These are phyloP conservation scores for Ustulina deusta DNA, from an alignment of 2,329 filamentous ascomycete genomes.

Conservation along the genomic window DNA sequence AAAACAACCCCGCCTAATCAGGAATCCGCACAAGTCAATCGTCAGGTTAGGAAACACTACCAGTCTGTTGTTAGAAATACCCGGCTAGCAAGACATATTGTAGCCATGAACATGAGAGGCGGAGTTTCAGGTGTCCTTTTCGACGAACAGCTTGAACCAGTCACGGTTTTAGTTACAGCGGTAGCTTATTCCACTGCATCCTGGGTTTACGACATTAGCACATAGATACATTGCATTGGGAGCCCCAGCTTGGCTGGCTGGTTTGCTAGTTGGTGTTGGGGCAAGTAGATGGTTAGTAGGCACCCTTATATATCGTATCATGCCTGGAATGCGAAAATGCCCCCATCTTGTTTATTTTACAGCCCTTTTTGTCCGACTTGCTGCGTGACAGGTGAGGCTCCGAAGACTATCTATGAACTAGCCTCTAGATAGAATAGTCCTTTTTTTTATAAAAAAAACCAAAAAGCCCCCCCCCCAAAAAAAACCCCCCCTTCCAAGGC, in stretches of 20 bases:
- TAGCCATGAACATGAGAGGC: slow-evolving; percentile 37
- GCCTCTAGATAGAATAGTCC: no score
- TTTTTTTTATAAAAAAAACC: no score
- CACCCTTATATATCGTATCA: slow-evolving; percentile 17
- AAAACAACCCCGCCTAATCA: neutral
- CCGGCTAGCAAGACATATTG: slow-evolving; percentile 34
- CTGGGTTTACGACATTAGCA: slow-evolving; percentile 25
- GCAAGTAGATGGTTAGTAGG: slow-evolving; percentile 5
- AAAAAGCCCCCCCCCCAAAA: no score
- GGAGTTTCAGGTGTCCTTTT: slow-evolving; percentile 36
- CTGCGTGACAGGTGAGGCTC: neutral
- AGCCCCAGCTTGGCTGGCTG: slow-evolving; percentile 27
- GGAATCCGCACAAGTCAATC: slow-evolving; percentile 14
- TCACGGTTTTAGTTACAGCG: neutral
- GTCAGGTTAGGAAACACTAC: slow-evolving; percentile 7
- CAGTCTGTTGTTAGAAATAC: slow-evolving; percentile 39
- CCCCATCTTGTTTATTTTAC: neutral
- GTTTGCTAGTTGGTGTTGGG: slow-evolving; percentile 12
- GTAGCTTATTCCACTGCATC: slow-evolving; percentile 4
- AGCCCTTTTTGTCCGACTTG: neutral
- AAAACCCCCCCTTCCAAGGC: no score
- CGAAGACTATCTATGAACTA: no score
- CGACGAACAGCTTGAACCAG: slow-evolving; percentile 17
- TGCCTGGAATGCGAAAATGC: slow-evolving; percentile 7
- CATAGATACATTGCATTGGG: slow-evolving; percentile 34